Evolutionary conservation across 2,329 filamentous ascomycete species (phyloP), one percentile per base, ranked within the genome.

Genomic region (Claviceps cyperi): DNA sequence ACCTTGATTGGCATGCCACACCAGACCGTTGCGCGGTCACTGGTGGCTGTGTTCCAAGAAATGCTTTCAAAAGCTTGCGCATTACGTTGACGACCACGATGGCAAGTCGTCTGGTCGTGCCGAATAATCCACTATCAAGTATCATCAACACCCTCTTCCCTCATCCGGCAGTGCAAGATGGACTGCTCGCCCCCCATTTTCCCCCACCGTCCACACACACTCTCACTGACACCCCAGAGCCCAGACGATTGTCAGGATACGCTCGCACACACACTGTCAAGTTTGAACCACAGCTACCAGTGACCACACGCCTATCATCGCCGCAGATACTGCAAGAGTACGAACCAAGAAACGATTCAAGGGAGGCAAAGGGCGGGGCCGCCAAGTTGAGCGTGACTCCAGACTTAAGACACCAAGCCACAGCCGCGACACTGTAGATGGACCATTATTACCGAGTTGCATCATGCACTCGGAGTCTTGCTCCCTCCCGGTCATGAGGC

Each of bases 331-430:
- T n/a, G 14, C 15, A 28, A 28, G 22, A 28, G 40, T 32, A 32
- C 28, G 28, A 32, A 32, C 28, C 28, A 32, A 32, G 9, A 32
- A 11, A 32, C 28, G 28, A 32, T 9, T 14, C 6, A 43, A 24
- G 32, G 37, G 13, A 35, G 38, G 14, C 8, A 35, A 40, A 22
- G 19, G 50, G 40, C 51, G 54, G 52, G 55, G 56, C 54, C 9
- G 28, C 28, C 55, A 56, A 53, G 54, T 56, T 59, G 56, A 66
- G 59, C 65, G 65, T 67, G 65, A 67, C 65, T 65, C 51, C 54
- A 53, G 50, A 58, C 57, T 56, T 59, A 59, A 67, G 64, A 67
- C 65, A 67, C 60, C 59, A 60, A 60, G 60, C 52, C 58, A 45
- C 40, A 45, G 56, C 53, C 53, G 60, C 52, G 55, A 52, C 55